Conservation (phyloP, 345 rosid genomes). For the Erysimum cheiranthoides region DNA sequence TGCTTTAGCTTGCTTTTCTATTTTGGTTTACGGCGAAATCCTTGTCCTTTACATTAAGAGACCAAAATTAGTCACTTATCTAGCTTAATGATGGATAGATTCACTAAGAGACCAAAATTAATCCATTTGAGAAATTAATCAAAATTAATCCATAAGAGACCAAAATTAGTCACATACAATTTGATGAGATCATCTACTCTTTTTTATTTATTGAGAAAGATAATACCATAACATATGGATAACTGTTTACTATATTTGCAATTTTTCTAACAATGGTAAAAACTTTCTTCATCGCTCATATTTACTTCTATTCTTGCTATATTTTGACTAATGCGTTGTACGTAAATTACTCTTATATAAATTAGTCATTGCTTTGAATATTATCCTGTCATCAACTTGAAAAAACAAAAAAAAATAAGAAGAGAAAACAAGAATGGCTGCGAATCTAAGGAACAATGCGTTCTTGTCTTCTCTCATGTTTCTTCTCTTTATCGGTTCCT, state of each 20-base stretch:
- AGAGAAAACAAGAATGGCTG: conserved; percentile 46
- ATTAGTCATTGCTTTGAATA: background rate
- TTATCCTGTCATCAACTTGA: background rate
- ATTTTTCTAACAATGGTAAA: conserved; percentile 28
- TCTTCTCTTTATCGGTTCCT: conserved; percentile 38
- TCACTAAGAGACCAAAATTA: no score
- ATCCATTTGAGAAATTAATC: no score
- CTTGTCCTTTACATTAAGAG: no score
- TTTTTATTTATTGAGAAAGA: background rate
- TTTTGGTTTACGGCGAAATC: no score
- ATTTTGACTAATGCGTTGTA: conserved; percentile 34
- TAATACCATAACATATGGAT: background rate
- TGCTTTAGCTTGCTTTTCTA: background rate
- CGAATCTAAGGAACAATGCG: conserved; percentile 41
- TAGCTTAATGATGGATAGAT: background rate
- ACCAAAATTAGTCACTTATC: no score
- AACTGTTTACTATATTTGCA: conserved; percentile 30
- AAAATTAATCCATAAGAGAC: no score
- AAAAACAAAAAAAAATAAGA: background rate
- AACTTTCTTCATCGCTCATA: conserved; percentile 28
- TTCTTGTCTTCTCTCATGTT: conserved; percentile 46
- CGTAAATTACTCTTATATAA: conserved; percentile 26
- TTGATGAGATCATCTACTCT: background rate
- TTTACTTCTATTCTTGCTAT: conserved; percentile 38
- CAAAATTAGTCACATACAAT: background rate